Evolutionary conservation across 1,284 basidiomycete genomes (phyloP).

Genomic region (Volvariella volvacea): DNA sequence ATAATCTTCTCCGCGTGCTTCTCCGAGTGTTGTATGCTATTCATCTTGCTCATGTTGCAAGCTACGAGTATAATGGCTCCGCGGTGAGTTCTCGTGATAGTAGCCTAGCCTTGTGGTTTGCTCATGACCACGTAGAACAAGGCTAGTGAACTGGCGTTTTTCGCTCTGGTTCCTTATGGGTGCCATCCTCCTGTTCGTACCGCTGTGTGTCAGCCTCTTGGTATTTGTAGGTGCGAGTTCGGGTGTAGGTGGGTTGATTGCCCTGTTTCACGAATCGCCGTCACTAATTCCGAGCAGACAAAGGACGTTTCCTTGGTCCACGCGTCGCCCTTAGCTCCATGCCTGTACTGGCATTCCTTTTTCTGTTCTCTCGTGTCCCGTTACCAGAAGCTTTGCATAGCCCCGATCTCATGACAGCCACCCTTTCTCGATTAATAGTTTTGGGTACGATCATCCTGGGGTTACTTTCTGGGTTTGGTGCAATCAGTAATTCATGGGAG

Average conservation of each 20-base stretch:
- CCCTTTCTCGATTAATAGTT: constrained; percentile 62
- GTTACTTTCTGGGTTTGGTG: constrained; percentile 67
- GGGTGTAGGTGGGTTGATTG: constrained; percentile 13
- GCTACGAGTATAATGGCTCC: constrained; percentile 44
- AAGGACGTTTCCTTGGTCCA: constrained; percentile 20
- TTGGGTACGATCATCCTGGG: constrained; percentile 70
- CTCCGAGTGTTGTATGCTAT: constrained; percentile 61
- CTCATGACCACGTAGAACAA: constrained; percentile 30
- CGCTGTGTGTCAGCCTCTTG: constrained; percentile 53
- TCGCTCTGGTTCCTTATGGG: constrained; percentile 52
- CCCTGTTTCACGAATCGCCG: constrained; percentile 4
- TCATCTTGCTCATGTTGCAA: constrained; percentile 61
- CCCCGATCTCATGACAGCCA: constrained; percentile 35
- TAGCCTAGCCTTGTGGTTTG: constrained; percentile 1
- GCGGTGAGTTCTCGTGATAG: constrained; percentile 30
- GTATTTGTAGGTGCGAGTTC: constrained; percentile 31
- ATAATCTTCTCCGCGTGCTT: constrained; percentile 59
- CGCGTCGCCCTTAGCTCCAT: constrained; percentile 38
- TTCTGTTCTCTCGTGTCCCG: constrained; percentile 58
- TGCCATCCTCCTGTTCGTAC: constrained; percentile 54
- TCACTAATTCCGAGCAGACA: constrained; percentile 1
- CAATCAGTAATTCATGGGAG: constrained; percentile 57
- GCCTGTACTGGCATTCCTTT: constrained; percentile 50
- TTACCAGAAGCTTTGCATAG: constrained; percentile 44
- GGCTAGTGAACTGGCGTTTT: constrained; percentile 56